Percentiles rank a stretch among this genome's conserved stretches.
These are phyloP conservation scores for Hyaloscypha variabilis DNA, from an alignment of 495 filamentous ascomycete species.

Conservation along the genomic window DNA sequence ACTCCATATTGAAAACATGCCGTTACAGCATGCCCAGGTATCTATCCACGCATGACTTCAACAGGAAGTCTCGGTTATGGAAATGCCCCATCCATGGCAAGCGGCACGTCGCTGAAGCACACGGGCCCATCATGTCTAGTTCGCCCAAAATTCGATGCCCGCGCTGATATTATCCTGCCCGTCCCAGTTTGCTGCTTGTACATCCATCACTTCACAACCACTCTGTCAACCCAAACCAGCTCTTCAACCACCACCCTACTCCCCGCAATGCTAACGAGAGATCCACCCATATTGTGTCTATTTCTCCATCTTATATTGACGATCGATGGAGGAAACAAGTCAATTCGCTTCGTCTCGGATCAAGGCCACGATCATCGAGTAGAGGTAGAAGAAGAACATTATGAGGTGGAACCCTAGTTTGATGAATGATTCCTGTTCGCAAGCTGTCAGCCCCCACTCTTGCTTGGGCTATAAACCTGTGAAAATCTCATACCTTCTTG, in stretches of 20 bases:
- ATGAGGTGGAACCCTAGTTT: slow-evolving; percentile 98
- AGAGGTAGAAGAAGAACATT: slow-evolving; percentile 99
- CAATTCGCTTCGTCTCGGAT: slow-evolving; percentile 94
- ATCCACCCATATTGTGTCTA: slow-evolving; percentile 20
- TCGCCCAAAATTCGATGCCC: slow-evolving; percentile 19
- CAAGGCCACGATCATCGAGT: slow-evolving; percentile 96
- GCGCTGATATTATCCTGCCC: slow-evolving; percentile 24
- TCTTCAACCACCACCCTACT: background rate
- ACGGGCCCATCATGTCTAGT: slow-evolving; percentile 23
- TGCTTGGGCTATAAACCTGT: background rate
- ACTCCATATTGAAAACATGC: slow-evolving; percentile 26
- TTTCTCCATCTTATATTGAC: slow-evolving; percentile 14
- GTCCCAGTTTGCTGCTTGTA: slow-evolving; percentile 1
- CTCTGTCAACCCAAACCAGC: slow-evolving; percentile 1
- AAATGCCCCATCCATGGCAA: slow-evolving; percentile 14
- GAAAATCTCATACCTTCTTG: slow-evolving; percentile 75
- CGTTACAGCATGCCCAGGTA: slow-evolving; percentile 24
- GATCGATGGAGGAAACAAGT: slow-evolving; percentile 30
- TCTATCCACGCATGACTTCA: slow-evolving; percentile 30
- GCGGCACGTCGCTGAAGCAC: slow-evolving; percentile 15
- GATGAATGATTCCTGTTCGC: slow-evolving; percentile 88
- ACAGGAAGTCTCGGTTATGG: slow-evolving; percentile 20
- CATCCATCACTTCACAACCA: slow-evolving; percentile 11
- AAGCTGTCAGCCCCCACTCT: slow-evolving; percentile 6
- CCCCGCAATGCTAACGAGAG: background rate